Base-by-base conservation (phyloP, 805 yeast genomes). In the Priceomyces haplophilus region DNA sequence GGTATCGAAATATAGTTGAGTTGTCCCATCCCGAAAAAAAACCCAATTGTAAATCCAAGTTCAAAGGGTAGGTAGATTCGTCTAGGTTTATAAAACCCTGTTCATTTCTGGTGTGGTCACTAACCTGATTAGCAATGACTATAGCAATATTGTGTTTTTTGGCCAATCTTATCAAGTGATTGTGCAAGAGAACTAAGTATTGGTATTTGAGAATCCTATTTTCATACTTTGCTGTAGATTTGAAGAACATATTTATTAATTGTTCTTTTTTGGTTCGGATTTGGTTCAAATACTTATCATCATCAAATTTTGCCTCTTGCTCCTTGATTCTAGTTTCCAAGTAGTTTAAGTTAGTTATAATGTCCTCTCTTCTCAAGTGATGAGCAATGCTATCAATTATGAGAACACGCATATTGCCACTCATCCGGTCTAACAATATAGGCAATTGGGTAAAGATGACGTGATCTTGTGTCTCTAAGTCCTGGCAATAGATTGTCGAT, bases 361-460 rank as follows among this genome's bases (percentile, higher is more conserved):
- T 43, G 19, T 55, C 62, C 48, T 82, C 88, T 1, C 81, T 81
- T 44, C 95, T 67, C 24, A 89, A 59, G 59, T 85, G 95, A 54
- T 88, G 96, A 0, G 91, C 81, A 3, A 90, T 78, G 25, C 96
- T 85, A 61, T 91, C 98, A 7, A 90, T 69, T 1, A 88, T 73
- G 0, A 91, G 69, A 21, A 85, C 54, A 34, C 76, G 82, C 2
- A 83, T 68, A 5, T 55, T 50, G 0, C 63, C 60, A 10, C 58
- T 48, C 24, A 64, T 56, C 24, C 40, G 47, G 6, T 49, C 45
- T 21, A 85, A 61, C 34, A 50, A 47, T 1, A 72, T 63, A 0
- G 93, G 95, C 3, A 89, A 64, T 54, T 85, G 93, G 17, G 83
- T 81, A 47, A 69, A 73, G 2, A 87, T 46, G 10, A 87, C 78